Conservation (phyloP, 208 protist genomes). For the Leishmania lainsoni region DNA sequence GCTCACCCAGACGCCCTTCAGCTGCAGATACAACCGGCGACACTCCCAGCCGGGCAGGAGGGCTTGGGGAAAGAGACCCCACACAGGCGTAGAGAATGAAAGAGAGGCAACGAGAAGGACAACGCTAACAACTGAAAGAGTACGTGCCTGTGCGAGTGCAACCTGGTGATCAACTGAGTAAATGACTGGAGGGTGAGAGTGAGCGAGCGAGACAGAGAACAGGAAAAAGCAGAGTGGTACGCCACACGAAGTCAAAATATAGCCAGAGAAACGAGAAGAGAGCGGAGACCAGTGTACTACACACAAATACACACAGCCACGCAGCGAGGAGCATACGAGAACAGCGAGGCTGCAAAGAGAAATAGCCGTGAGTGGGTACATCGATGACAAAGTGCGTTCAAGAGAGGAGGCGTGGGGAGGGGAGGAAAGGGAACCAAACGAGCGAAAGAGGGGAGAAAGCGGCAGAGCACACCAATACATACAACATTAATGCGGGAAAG, state of each 20-base stretch:
- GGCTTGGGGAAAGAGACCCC: neutral
- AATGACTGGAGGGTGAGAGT: neutral
- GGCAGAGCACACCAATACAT: neutral
- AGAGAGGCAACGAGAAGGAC: neutral
- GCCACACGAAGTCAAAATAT: neutral
- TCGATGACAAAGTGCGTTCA: neutral
- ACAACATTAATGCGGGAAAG: neutral
- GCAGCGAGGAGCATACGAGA: neutral
- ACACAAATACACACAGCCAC: neutral
- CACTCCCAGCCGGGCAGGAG: neutral
- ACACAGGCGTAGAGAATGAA: neutral
- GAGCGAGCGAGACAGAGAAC: neutral
- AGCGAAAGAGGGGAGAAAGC: no score
- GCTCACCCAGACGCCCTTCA: neutral
- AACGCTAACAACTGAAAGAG: neutral
- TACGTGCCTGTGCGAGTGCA: neutral
- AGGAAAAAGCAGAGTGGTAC: neutral
- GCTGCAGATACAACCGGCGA: neutral
- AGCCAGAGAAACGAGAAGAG: neutral
- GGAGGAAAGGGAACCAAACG: neutral
- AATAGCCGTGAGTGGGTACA: neutral
- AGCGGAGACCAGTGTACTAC: neutral
- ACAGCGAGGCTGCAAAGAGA: neutral
- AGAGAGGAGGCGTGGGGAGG: neutral
- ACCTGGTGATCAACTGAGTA: neutral